phyloP scores from a whole-genome alignment of 345 rosid species.

The Melaleuca alternifolia region DNA sequence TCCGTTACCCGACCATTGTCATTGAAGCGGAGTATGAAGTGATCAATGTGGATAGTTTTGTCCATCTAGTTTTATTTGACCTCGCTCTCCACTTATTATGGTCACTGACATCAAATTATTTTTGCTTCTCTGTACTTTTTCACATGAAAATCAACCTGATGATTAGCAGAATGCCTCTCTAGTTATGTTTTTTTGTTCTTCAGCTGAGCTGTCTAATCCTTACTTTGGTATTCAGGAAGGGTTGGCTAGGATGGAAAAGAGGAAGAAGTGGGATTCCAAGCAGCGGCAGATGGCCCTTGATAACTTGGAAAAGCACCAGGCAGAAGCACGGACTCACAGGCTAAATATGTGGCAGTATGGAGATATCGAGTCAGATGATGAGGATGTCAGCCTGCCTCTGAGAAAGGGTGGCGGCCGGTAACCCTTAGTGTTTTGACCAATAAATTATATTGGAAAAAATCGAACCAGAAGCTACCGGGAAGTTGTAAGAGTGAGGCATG shows the following conservation, averaged over 20 bases:
- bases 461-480: background rate
- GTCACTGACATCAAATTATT: background rate
- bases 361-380: conserved; percentile 88
- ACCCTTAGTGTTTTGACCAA: background rate
- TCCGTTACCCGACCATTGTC: background rate
- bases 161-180: background rate
- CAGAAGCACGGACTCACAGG: conserved; percentile 62
- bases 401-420: conserved; percentile 22
- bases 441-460: background rate
- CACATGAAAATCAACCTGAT: background rate
- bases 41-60: background rate
- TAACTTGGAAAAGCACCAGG: conserved; percentile 69
- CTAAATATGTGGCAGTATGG: conserved; percentile 89
- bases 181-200: background rate
- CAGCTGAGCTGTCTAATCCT: background rate
- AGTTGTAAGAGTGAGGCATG: background rate
- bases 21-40: background rate
- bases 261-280: conserved; percentile 68
- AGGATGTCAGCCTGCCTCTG: conserved; percentile 51
- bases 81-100: background rate
- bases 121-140: background rate
- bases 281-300: conserved; percentile 58
- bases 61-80: background rate
- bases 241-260: conserved; percentile 82
- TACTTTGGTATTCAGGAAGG: conserved; percentile 54